phyloP scores from a whole-genome alignment of 192 early-diverging fungal genomes.

The Diversispora eburnea region DNA sequence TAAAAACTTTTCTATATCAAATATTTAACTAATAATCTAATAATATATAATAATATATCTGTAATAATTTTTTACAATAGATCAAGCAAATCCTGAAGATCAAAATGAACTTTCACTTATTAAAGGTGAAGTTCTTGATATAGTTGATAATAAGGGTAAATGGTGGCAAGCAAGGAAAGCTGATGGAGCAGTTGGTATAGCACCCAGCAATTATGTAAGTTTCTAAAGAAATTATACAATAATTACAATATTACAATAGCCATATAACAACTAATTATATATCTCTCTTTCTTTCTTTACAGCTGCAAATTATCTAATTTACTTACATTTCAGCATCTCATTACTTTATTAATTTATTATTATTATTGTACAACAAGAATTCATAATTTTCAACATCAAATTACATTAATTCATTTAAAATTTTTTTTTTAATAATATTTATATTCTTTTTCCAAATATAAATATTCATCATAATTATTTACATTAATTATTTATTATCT shows the following conservation, averaged over 20 bases:
- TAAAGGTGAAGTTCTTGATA: slow-evolving; percentile 84
- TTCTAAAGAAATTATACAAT: background rate
- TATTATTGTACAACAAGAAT: too few species aligned
- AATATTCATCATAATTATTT: too few species aligned
- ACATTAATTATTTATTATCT: too few species aligned
- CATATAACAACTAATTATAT: background rate
- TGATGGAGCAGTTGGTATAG: slow-evolving; percentile 81
- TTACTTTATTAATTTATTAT: too few species aligned
- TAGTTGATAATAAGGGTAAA: slow-evolving; percentile 89
- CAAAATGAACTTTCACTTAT: slow-evolving; percentile 85
- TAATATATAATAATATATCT: background rate
- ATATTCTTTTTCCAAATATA: too few species aligned
- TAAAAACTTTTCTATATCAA: background rate
- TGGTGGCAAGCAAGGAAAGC: slow-evolving; percentile 94
- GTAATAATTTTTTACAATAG: slow-evolving; percentile 33
- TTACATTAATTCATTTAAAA: too few species aligned
- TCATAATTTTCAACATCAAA: too few species aligned
- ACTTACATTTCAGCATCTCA: too few species aligned
- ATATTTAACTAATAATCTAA: too few species aligned
- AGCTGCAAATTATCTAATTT: background rate
- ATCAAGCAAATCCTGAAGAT: slow-evolving; percentile 87
- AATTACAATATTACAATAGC: background rate
- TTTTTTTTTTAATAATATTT: too few species aligned
- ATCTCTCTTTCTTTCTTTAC: background rate
- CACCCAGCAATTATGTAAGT: slow-evolving; percentile 76